Percentiles rank a stretch among this genome's conserved stretches.
Conservation (phyloP, 129 eudicot genomes). For the Kitagawia praeruptora region DNA sequence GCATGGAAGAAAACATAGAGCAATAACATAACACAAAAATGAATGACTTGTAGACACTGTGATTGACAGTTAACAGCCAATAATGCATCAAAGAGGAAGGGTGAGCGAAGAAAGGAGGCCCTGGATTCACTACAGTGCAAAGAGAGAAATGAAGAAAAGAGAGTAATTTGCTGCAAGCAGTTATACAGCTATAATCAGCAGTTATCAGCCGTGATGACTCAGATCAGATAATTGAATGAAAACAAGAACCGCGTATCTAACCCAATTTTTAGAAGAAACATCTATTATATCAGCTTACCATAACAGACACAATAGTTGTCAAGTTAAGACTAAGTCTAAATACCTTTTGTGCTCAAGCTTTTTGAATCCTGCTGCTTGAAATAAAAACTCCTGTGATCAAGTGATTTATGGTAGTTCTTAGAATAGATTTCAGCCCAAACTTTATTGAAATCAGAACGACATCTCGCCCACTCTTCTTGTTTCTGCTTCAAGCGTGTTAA, state of each 20-base stretch:
- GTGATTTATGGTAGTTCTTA: slow-evolving; percentile 90
- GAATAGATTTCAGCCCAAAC: slow-evolving; percentile 92
- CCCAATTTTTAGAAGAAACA: background rate
- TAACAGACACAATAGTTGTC: background rate
- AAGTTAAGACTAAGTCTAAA: background rate
- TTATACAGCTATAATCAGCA: background rate
- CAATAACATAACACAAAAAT: background rate
- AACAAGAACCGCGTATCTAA: background rate
- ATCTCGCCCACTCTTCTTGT: slow-evolving; percentile 96
- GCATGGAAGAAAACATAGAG: background rate
- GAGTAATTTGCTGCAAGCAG: background rate
- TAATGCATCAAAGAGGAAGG: background rate
- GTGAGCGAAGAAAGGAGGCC: background rate
- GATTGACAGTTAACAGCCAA: background rate
- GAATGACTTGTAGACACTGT: background rate
- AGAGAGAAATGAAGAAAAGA: background rate
- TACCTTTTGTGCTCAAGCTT: slow-evolving; percentile 93
- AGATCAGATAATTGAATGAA: background rate
- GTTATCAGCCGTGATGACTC: background rate
- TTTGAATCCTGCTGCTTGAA: slow-evolving; percentile 95
- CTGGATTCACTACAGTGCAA: background rate
- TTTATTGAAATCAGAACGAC: slow-evolving; percentile 83
- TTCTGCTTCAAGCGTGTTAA: slow-evolving; percentile 91
- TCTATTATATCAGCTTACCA: background rate
- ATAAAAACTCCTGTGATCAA: slow-evolving; percentile 95